A percentile compares a stretch with the other conserved stretches of the same genome.
These are phyloP conservation scores for Pseudoturritis turrita DNA, from an alignment of 345 rosid species.

Conservation along the genomic window DNA sequence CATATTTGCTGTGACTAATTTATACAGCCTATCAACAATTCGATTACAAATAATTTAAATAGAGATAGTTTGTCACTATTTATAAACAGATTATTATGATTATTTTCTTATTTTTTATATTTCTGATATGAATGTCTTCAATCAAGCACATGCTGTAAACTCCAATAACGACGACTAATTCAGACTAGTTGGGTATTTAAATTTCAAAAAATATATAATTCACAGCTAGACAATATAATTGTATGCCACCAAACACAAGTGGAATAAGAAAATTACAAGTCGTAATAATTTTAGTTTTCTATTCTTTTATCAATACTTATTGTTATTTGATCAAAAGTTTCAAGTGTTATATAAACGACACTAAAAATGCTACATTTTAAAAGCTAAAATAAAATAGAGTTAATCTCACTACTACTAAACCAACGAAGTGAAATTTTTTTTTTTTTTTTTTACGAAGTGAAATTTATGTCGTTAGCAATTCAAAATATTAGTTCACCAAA, in stretches of 20 bases:
- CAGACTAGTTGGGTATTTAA: not conserved
- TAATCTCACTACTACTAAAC: not conserved
- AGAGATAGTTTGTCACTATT: not conserved
- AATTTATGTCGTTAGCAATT: not conserved
- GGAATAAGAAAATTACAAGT: not conserved
- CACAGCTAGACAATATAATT: constrained; percentile 10
- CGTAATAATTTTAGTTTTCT: not conserved
- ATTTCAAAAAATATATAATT: not conserved
- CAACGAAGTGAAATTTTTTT: not conserved
- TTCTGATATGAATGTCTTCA: not conserved
- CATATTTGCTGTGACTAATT: not conserved
- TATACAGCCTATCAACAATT: not conserved
- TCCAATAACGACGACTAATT: constrained; percentile 5
- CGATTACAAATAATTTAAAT: not conserved
- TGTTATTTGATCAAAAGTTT: not conserved
- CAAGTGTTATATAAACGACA: not conserved
- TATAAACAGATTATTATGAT: not conserved
- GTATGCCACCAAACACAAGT: constrained; percentile 10
- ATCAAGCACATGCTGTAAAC: constrained; percentile 16
- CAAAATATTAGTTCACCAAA: constrained; percentile 15
- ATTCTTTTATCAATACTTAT: not conserved
- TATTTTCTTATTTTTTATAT: not conserved
- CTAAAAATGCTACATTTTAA: not conserved
- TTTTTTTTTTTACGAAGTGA: no score
- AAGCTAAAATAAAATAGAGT: not conserved